These are phyloP conservation scores for Aspergillus alliaceus DNA, from an alignment of 2,329 filamentous ascomycete genomes.

Conservation along the genomic window DNA sequence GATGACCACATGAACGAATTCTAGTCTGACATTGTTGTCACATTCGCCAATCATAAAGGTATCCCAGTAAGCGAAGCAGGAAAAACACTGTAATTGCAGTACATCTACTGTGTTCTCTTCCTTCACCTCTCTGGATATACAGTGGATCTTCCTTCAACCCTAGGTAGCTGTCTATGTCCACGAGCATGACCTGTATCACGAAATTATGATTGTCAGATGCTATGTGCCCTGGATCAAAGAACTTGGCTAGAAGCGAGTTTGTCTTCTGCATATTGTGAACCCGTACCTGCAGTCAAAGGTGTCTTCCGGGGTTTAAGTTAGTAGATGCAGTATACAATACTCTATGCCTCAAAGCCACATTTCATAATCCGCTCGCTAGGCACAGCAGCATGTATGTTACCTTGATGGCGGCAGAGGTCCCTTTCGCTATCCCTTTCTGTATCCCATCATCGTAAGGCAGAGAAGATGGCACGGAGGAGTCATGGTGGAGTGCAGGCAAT, in stretches of 20 bases:
- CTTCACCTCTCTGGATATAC: no score
- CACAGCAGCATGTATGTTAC: background rate
- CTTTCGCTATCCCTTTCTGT: background rate
- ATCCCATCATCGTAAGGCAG: background rate
- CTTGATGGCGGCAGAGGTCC: background rate
- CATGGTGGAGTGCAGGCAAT: background rate
- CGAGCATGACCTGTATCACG: background rate
- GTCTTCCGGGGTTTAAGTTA: no score
- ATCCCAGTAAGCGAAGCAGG: background rate
- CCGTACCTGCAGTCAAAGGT: background rate
- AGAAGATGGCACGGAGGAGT: background rate
- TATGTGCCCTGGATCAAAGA: background rate
- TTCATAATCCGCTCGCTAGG: background rate
- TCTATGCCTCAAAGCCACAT: no score
- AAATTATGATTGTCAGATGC: no score
- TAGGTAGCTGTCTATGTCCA: background rate
- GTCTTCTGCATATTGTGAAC: background rate
- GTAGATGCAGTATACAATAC: background rate
- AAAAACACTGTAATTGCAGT: no score
- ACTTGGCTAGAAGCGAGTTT: background rate
- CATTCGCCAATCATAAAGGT: background rate
- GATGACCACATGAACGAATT: background rate
- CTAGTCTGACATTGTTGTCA: no score
- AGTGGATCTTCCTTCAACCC: background rate
- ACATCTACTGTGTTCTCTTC: no score